Base-by-base conservation (phyloP, 768 basidiomycete genomes). In the Vishniacozyma victoriae region DNA sequence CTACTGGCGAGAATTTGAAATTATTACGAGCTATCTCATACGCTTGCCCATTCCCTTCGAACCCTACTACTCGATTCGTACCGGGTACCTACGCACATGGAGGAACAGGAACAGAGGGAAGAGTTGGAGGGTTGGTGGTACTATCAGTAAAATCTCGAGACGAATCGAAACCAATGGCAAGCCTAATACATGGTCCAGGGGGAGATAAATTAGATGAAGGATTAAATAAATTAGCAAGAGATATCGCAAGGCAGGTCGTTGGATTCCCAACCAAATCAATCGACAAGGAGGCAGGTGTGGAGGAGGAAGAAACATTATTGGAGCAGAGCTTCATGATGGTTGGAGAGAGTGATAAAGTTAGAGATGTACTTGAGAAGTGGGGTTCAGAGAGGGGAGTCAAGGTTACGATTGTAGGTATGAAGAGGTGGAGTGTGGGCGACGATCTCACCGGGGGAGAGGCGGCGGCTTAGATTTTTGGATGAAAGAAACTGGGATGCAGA, bases 161-260 rank as follows among this genome's bases (percentile, higher is more conserved):
- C n/a, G 83, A 43, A 7, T 57, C 59, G 13, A 56, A 51, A 23
- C 59, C 62, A 12, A 63, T 62, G 15, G 57, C 61, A 1, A 55
- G 52, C 24, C 48, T 67, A 43, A 59, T 68, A 25, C 59, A 67
- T 39, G 57, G 68, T n/a, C 52, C 60, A 6, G 59, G 54, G 6
- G 66, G 67, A 3, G 51, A 58, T n/a, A 41, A 55, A 27, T 52
- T 84, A 59, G 72, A 75, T 22, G 67, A 74, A n/a, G 80, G 85
- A 31, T 72, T 87, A 15, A 75, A 75, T 25, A 76, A 77, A 35
- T 75, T 93, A 13, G 82, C 85, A 57, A 81, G 86, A 19, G 79
- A 84, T 2, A 54, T 93, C n/a, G 85, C 84, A 9, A 79, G 88
- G 35, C 91, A 93, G 72, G 83, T 89, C 42, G 81, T 82, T 18